Conservation (phyloP, 768 basidiomycete genomes). For the Suillus brevipes region DNA sequence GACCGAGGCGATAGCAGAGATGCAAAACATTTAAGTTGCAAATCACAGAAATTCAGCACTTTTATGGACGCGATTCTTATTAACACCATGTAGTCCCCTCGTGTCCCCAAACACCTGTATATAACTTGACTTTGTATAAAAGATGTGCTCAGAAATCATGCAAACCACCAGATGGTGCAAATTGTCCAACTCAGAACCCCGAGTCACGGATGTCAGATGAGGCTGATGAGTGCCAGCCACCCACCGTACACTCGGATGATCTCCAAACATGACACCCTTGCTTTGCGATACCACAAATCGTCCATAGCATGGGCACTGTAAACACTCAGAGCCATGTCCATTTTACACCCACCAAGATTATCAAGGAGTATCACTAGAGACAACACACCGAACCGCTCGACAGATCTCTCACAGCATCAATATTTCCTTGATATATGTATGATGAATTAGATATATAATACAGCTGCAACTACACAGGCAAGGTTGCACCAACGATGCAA, state of each 20-base stretch:
- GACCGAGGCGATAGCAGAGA: conserved; percentile 21
- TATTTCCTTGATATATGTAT: not conserved
- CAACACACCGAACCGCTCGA: not conserved
- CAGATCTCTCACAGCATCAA: not conserved
- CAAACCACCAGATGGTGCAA: not conserved
- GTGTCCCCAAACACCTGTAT: not conserved
- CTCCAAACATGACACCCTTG: not conserved
- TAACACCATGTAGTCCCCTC: not conserved
- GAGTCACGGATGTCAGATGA: no score
- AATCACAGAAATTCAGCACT: not conserved
- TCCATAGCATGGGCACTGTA: no score
- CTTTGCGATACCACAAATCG: no score
- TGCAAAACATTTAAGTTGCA: not conserved
- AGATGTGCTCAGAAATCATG: not conserved
- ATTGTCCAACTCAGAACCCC: not conserved
- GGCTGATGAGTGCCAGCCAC: no score
- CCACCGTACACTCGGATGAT: not conserved
- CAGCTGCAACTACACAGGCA: not conserved
- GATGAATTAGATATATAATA: conserved; percentile 8
- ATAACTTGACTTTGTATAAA: not conserved
- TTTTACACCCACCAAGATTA: not conserved
- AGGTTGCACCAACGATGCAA: not conserved
- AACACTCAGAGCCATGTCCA: no score
- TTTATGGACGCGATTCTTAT: not conserved
- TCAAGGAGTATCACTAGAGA: not conserved